Evolutionary conservation across 2,329 filamentous ascomycete species (phyloP), one percentile per base, ranked within the genome.

Genomic region (Leptosphaerulina australis): DNA sequence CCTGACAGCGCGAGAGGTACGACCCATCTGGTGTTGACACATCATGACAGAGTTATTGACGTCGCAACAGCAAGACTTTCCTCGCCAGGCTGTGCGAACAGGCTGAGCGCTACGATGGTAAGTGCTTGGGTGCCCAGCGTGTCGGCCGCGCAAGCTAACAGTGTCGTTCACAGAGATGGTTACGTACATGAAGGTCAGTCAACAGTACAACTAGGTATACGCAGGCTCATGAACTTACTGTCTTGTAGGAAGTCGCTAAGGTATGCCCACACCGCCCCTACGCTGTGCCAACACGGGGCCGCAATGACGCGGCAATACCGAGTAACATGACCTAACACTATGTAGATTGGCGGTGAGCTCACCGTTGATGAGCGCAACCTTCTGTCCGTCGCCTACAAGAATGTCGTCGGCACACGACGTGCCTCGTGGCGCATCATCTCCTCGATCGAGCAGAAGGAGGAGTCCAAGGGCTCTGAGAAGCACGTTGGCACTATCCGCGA

Each of bases 361-460:
- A 83, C 83, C 58, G 84, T 87, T 61, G 84, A 87, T 70, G 84
- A 87, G 77, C 84, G 84, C 74, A 97, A 97, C 82, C 89, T 99
- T 62, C 88, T 99, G 64, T 96, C 91, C 64, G 94, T 97, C 72
- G 93, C 93, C 76, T 99, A 99, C 88, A 99, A 99, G 90, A 99
- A 99, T 81, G 94, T 99, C 56, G 91, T 99, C 71, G 93, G 94
- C 72, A 95, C 94, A 74, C 88, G 93, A 78, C 93, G 94, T 86
- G 93, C 93, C 74, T 97, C 91, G 70, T 99, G 93, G 93, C 88
- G 93, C 81, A 97, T 99, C 80, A 95, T 99, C 81, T 95, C 92
- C 75, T 97, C 94, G 75, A 97, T 99, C 79, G 93, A 97, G 83
- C 93, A 97, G 81, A 97, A 97, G 88, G 93, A 97, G 83, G 93